Percentiles rank a stretch among this genome's conserved stretches.
These are phyloP conservation scores for Wickerhamiella siamensis DNA, from an alignment of 805 yeast species.

Conservation along the genomic window DNA sequence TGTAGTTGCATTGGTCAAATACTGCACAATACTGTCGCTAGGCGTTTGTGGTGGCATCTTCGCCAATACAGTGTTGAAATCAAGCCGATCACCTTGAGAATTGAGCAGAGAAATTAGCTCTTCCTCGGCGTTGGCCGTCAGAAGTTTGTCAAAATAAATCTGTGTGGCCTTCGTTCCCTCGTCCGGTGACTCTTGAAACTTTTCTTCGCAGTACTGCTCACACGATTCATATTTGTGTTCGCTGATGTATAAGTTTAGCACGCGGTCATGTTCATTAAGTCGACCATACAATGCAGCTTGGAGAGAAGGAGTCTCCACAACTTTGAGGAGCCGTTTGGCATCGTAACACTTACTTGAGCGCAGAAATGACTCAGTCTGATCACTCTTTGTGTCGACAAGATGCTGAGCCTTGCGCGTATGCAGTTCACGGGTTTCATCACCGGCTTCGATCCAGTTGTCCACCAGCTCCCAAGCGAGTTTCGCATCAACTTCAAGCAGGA, in stretches of 20 bases:
- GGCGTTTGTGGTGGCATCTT: not conserved
- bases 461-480: constrained; percentile 4
- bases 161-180: constrained; percentile 28
- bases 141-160: constrained; percentile 22
- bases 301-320: constrained; percentile 24
- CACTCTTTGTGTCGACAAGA: constrained; percentile 9
- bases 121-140: not conserved
- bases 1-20: not conserved
- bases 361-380: constrained; percentile 1
- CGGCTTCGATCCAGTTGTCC: not conserved
- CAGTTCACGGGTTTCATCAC: constrained; percentile 4
- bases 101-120: not conserved
- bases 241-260: constrained; percentile 47
- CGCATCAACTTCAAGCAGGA: not conserved
- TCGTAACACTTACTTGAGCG: constrained; percentile 13
- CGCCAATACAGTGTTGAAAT: not conserved
- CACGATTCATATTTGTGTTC: constrained; percentile 45
- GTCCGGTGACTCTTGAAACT: constrained; percentile 17
- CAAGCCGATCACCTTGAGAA: constrained; percentile 1
- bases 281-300: constrained; percentile 42
- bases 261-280: constrained; percentile 45
- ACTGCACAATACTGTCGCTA: not conserved
- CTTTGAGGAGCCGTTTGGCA: constrained; percentile 35
- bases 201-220: constrained; percentile 41
- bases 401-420: constrained; percentile 14